Conservation (phyloP, 331 rosid genomes). For the Saraca asoca region DNA sequence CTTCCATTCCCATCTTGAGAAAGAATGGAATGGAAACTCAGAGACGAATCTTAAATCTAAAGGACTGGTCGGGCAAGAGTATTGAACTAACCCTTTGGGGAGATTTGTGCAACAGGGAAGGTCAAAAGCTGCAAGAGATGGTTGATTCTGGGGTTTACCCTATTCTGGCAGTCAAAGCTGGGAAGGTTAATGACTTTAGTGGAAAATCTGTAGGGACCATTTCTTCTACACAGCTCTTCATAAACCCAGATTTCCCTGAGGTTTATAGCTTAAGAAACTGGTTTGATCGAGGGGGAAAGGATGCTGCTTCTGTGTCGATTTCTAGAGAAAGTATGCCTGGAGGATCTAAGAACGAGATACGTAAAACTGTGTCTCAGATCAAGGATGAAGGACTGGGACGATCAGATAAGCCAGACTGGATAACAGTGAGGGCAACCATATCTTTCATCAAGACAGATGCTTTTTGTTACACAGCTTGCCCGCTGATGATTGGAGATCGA, state of each 20-base stretch:
- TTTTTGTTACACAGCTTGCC: slow-evolving; percentile 96
- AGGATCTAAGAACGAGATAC: slow-evolving; percentile 70
- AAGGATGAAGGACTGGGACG: slow-evolving; percentile 94
- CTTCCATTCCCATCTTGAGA: slow-evolving; percentile 88
- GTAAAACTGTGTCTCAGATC: slow-evolving; percentile 88
- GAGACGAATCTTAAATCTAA: slow-evolving; percentile 76
- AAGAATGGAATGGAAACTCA: slow-evolving; percentile 99
- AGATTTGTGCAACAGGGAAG: slow-evolving; percentile 94
- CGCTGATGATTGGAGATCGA: slow-evolving; percentile 91
- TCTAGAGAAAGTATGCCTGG: slow-evolving; percentile 71
- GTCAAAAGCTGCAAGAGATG: slow-evolving; percentile 81
- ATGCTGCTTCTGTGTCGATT: slow-evolving; percentile 65
- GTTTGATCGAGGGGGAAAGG: slow-evolving; percentile 82
- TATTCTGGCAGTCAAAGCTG: slow-evolving; percentile 86
- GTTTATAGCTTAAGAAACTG: slow-evolving; percentile 68
- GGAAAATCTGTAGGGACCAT: slow-evolving; percentile 92
- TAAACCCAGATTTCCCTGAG: slow-evolving; percentile 81
- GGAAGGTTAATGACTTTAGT: slow-evolving; percentile 85
- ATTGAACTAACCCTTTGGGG: slow-evolving; percentile 97
- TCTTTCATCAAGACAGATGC: slow-evolving; percentile 86
- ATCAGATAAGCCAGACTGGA: slow-evolving; percentile 94
- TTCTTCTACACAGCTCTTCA: slow-evolving; percentile 83
- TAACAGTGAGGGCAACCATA: slow-evolving; percentile 76
- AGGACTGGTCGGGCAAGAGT: slow-evolving; percentile 78
- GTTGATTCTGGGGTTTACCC: slow-evolving; percentile 62